These are phyloP conservation scores for Malus hybrid DNA, from an alignment of 331 rosid species.

Conservation along the genomic window DNA sequence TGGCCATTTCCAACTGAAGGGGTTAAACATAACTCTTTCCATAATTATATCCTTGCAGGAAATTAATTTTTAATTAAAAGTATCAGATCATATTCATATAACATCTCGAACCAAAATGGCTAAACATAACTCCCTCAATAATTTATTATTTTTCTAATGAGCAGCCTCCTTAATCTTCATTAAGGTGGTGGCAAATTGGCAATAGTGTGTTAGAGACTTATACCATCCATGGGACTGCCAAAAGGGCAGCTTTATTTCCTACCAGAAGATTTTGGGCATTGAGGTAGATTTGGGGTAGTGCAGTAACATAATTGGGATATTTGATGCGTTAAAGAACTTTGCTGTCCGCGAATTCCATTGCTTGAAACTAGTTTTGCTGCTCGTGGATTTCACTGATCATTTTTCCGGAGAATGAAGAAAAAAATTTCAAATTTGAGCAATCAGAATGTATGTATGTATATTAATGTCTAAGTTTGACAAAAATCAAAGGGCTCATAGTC, in stretches of 20 bases:
- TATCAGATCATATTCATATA: too few species aligned
- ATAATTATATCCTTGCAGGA: too few species aligned
- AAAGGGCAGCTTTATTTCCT: slow-evolving; percentile 57
- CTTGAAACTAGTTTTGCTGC: slow-evolving; percentile 29
- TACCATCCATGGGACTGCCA: slow-evolving; percentile 85
- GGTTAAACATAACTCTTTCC: too few species aligned
- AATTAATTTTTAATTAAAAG: too few species aligned
- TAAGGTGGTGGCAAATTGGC: too few species aligned
- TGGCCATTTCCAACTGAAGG: too few species aligned
- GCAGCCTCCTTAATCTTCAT: too few species aligned
- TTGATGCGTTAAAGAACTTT: slow-evolving; percentile 73
- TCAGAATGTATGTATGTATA: not conserved
- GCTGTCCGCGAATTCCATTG: slow-evolving; percentile 77
- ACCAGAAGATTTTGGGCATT: slow-evolving; percentile 64
- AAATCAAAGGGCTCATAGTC: too few species aligned
- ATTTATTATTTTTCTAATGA: too few species aligned
- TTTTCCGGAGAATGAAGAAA: slow-evolving; percentile 18
- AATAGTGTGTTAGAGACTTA: not conserved
- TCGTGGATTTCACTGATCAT: slow-evolving; percentile 28
- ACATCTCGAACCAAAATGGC: too few species aligned
- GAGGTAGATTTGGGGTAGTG: slow-evolving; percentile 73
- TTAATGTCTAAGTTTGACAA: too few species aligned
- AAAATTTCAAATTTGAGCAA: not conserved
- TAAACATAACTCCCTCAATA: too few species aligned
- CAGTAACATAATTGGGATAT: slow-evolving; percentile 64